Evolutionary conservation across 2,329 filamentous ascomycete species (phyloP).

Genomic region (Arachnomyces sp.): DNA sequence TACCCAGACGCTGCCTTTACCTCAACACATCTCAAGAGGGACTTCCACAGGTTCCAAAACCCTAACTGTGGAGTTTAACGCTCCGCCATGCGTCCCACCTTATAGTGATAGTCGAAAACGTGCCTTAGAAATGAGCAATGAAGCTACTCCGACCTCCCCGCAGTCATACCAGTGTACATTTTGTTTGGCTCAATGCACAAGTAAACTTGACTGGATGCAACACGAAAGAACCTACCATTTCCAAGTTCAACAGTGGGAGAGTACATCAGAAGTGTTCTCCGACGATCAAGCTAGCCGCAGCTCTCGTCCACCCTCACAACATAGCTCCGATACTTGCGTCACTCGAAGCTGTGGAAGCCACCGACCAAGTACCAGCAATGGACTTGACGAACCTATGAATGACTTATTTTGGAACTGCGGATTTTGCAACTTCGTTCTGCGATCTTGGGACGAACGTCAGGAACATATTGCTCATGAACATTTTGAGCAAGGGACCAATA

Average conservation of each 20-base stretch:
- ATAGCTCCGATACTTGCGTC: too few species aligned
- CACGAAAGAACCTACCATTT: constrained; percentile 8
- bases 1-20: too few species aligned
- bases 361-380: neutral
- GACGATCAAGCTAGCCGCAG: neutral
- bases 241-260: neutral
- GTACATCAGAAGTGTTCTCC: too few species aligned
- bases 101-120: too few species aligned
- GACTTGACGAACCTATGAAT: too few species aligned
- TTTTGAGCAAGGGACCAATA: constrained; percentile 8
- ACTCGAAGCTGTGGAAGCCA: too few species aligned
- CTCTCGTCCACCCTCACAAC: too few species aligned
- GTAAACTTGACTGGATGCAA: constrained; percentile 6
- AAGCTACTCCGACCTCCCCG: neutral
- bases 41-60: too few species aligned
- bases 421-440: constrained; percentile 9
- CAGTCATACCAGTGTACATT: constrained; percentile 9
- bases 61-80: too few species aligned
- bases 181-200: constrained; percentile 9
- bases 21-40: too few species aligned
- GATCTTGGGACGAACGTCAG: constrained; percentile 11
- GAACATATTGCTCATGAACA: constrained; percentile 10
- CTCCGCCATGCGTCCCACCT: too few species aligned
- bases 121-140: too few species aligned
- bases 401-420: constrained; percentile 12